Evolutionary conservation across 805 yeast species (phyloP).

Genomic region (Hanseniaspora lachancei): DNA sequence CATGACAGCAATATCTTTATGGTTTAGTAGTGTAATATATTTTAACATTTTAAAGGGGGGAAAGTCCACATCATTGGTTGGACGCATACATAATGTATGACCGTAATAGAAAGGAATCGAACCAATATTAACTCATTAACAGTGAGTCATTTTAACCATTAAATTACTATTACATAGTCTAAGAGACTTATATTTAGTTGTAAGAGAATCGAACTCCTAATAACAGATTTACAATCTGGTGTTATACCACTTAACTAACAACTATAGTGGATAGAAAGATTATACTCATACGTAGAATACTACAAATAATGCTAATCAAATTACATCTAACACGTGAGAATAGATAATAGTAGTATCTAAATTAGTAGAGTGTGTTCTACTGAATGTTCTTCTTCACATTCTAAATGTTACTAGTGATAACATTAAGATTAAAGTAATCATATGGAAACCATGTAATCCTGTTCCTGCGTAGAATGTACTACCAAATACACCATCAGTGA

Average conservation of each 20-base stretch:
- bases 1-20: slow-evolving; percentile 23
- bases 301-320: slow-evolving; percentile 22
- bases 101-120: slow-evolving; percentile 19
- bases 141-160: slow-evolving; percentile 17
- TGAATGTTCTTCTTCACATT: slow-evolving; percentile 19
- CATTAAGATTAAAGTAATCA: slow-evolving; percentile 19
- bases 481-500: slow-evolving; percentile 23
- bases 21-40: slow-evolving; percentile 15
- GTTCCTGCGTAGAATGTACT: slow-evolving; percentile 21
- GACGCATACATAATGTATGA: not conserved
- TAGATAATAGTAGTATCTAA: slow-evolving; percentile 21
- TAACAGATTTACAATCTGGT: not conserved
- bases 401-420: slow-evolving; percentile 18
- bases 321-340: slow-evolving; percentile 22
- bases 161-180: slow-evolving; percentile 14
- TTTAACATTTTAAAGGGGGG: too few species aligned
- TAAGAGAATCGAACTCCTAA: slow-evolving; percentile 4
- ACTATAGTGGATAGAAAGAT: not conserved
- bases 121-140: slow-evolving; percentile 20
- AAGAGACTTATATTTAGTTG: slow-evolving; percentile 15
- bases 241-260: slow-evolving; percentile 3
- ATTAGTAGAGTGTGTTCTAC: slow-evolving; percentile 20
- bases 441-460: slow-evolving; percentile 21
- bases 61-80: slow-evolving; percentile 5
- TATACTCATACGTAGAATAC: slow-evolving; percentile 23